A percentile compares a stretch with the other conserved stretches of the same genome.
Conservation (phyloP, 1,284 basidiomycete species). For the Ceratobasidium theobromae region DNA sequence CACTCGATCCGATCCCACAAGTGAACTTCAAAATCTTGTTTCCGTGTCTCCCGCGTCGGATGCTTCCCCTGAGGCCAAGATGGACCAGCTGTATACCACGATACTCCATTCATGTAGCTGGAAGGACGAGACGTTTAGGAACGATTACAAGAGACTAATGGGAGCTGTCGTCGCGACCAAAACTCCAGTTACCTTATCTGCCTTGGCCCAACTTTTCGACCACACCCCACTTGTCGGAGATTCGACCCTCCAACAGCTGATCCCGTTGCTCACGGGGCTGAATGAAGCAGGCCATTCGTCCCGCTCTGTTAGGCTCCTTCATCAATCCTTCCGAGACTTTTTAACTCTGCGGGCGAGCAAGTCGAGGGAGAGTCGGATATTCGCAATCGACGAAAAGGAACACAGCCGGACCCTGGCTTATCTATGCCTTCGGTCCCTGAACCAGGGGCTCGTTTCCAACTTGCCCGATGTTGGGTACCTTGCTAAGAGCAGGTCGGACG, state of each 20-base stretch:
- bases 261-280: slow-evolving; percentile 9
- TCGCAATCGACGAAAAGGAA: background rate
- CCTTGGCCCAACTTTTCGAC: background rate
- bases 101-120: slow-evolving; percentile 1
- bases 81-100: too few relatives aligned
- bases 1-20: slow-evolving; percentile 27
- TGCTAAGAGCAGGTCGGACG: background rate
- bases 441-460: background rate
- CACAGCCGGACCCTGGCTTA: background rate
- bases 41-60: background rate
- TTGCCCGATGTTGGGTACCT: background rate
- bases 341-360: background rate
- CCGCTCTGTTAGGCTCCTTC: background rate
- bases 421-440: background rate
- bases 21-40: slow-evolving; percentile 33
- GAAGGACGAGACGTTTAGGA: slow-evolving; percentile 6
- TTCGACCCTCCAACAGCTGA: background rate
- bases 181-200: slow-evolving; percentile 7
- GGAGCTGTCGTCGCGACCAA: background rate
- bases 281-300: background rate
- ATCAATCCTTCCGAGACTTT: background rate
- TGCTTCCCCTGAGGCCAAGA: slow-evolving; percentile 19
- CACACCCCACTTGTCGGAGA: background rate
- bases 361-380: background rate
- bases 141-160: background rate